Evolutionary conservation across 2,329 filamentous ascomycete species (phyloP), one percentile per base, ranked within the genome.

Genomic region (Verticillium klebahnii): DNA sequence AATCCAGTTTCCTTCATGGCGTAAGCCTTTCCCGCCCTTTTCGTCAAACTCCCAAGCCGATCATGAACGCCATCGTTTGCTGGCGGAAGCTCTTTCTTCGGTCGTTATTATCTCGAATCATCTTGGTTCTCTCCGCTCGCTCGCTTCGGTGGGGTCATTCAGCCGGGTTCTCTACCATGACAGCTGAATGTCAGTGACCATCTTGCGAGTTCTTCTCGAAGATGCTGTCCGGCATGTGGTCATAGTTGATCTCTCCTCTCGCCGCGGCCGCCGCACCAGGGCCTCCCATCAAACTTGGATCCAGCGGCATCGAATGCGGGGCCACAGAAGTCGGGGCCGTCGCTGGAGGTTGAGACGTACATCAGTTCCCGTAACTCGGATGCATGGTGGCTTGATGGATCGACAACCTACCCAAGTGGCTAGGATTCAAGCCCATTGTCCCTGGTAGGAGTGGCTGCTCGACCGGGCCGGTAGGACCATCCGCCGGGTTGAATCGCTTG

Each of bases 171-270:
- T 29, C 29, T 29, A 29, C 29, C 45, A 5, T 14, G 45, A 8
- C n/a, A 52, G n/a, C 6, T 52, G 12, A 3, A 6, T 8, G 9
- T 52, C 45, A 8, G 11, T 52, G n/a, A 6, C 5, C 2, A 11
- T 25, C 19, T 52, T 19, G 19, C 45, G n/a, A 23, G 19, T 11
- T 52, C 3, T 52, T 19, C 11, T 68, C 67, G 29, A 76, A 72
- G 61, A 75, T 68, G 40, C 67, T 68, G 54, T 77, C 74, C 1
- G 75, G 70, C 71, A 76, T 74, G 56, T 76, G 73, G 62, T 78
- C 74, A 59, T 72, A 76, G 66, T 73, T 74, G 61, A 74, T 67
- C 17, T 63, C 65, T 2, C 66, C 61, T 37, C 67, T 67, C 34
- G 61, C 63, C 45, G 65, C 69, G 25, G 67, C 40, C 45, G 65